These are phyloP conservation scores for Raphanus raphanistrum DNA, from an alignment of 345 rosid genomes.

Conservation along the genomic window DNA sequence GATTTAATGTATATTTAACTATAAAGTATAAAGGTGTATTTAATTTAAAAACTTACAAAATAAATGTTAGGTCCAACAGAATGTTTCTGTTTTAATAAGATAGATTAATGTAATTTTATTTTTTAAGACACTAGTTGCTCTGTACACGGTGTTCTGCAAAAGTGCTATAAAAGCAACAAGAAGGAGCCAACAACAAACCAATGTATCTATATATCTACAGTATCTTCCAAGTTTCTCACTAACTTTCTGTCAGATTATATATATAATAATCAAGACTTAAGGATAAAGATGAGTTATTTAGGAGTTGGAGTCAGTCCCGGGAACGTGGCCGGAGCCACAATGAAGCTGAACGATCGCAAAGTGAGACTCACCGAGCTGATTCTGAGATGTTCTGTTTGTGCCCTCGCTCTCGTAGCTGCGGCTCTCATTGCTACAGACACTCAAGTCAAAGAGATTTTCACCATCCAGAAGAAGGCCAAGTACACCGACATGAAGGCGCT, in stretches of 20 bases:
- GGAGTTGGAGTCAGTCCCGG: constrained; percentile 83
- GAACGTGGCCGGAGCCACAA: constrained; percentile 50
- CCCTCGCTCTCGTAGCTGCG: constrained; percentile 55
- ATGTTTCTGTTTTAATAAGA: too few species aligned
- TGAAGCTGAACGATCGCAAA: constrained; percentile 61
- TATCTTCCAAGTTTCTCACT: background rate
- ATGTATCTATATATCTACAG: background rate
- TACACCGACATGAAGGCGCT: constrained; percentile 96
- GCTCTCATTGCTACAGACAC: constrained; percentile 75
- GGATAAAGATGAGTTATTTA: constrained; percentile 55
- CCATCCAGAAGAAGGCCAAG: constrained; percentile 68
- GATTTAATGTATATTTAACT: too few species aligned
- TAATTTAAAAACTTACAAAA: too few species aligned
- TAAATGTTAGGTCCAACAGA: too few species aligned
- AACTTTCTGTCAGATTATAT: background rate
- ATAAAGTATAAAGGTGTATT: too few species aligned
- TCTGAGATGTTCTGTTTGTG: constrained; percentile 70
- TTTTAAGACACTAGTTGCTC: constrained; percentile 1
- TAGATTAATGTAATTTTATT: background rate
- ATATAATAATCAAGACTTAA: background rate
- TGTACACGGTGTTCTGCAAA: constrained; percentile 6
- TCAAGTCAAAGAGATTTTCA: constrained; percentile 69
- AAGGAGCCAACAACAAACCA: constrained; percentile 19
- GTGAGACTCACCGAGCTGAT: constrained; percentile 72
- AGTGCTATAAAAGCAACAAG: constrained; percentile 16